Evolutionary conservation across 2,329 filamentous ascomycete genomes (phyloP), one percentile per base, ranked within the genome.

Genomic region (Trichoderma lentiforme): DNA sequence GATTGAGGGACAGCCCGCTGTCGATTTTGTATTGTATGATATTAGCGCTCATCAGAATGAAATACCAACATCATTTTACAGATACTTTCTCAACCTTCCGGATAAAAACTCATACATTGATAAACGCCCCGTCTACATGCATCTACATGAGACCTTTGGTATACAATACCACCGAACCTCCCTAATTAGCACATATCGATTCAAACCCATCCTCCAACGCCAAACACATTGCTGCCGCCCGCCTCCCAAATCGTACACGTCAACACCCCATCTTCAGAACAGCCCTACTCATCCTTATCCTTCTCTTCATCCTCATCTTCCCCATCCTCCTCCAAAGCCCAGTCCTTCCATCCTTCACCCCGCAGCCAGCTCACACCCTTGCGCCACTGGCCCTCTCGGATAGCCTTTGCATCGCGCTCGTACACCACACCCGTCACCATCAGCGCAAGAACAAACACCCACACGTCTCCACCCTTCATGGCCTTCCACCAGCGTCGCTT

Each of bases 401-500:
- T 87, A 1, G 92, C 90, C 67, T 84, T 83, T 0, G 92, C 90
- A 70, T 92, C 88, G 30, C 86, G 84, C 83, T 97, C 93, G 77
- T 95, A 93, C 2, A 96, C 89, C 9, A 89, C 88, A 71, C 94
- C 93, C 21, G 95, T 89, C 21, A 95, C 81, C 76, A 93, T 93
- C 82, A 97, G 85, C 62, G 93, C 92, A 21, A 90, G 81, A 18
- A 95, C 92, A 78, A 98, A 95, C 4, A 98, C 84, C 83, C 92
- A 88, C 6, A 98, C 89, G 81, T 98, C 95, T 0, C 94, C 94
- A 47, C 93, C 92, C 77, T 87, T 89, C 79, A 96, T 87, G 12
- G 93, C 93, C 74, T 88, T 90, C 94, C 95, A 97, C 90, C 94
- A 94, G 1, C 93, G 88, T 39, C 91, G 86, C 89, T 98, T 98